Evolutionary conservation across 2,329 filamentous ascomycete species (phyloP).

Genomic region (Fusarium dlaminii): DNA sequence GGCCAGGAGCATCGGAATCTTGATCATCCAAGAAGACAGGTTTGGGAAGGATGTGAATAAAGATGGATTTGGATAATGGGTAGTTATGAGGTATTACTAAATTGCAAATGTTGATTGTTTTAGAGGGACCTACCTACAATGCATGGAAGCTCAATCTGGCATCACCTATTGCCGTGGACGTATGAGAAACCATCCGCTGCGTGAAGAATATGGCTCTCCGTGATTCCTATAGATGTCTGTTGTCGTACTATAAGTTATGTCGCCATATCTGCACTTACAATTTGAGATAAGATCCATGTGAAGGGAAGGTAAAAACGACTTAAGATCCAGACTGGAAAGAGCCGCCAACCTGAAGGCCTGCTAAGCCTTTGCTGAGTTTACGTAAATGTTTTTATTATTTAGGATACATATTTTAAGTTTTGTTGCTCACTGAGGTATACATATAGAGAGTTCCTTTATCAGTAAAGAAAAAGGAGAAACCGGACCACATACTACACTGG

Average conservation of each 20-base stretch:
- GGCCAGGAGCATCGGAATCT: rapidly evolving
- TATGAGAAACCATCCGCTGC: not conserved
- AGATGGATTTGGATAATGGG: rapidly evolving
- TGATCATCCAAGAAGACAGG: not conserved
- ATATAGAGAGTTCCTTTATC: not conserved
- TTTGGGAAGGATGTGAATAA: not conserved
- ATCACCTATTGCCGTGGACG: not conserved
- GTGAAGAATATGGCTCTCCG: not conserved
- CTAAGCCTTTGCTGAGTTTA: not conserved
- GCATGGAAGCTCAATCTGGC: not conserved
- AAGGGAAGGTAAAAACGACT: not conserved
- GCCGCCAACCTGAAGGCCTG: not conserved
- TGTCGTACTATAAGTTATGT: rapidly evolving
- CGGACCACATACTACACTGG: rapidly evolving
- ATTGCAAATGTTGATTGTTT: not conserved
- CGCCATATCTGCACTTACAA: not conserved
- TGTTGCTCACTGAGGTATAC: not conserved
- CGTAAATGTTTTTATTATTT: not conserved
- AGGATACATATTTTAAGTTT: not conserved
- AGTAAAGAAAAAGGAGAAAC: too few species aligned
- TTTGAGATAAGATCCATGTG: not conserved
- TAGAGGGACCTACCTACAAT: not conserved
- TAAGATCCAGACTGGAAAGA: not conserved
- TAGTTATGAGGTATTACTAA: not conserved
- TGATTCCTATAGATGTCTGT: not conserved